Base-by-base conservation (phyloP, 192 early-diverging fungal species). In the Jimgerdemannia lactiflua region DNA sequence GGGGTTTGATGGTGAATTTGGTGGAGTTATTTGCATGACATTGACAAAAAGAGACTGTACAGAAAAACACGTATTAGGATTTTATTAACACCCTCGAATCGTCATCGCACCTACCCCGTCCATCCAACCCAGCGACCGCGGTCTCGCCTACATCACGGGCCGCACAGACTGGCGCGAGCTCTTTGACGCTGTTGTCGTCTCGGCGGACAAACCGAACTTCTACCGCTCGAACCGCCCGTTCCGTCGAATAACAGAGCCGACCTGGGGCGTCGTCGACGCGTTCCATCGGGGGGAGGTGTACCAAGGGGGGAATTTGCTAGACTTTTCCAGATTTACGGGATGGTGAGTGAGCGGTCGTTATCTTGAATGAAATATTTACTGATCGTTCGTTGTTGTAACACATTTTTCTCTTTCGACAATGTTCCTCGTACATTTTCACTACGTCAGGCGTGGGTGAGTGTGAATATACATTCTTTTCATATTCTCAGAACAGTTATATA, bases 111-210 rank as follows among this genome's bases (percentile, higher is more conserved):
- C 11, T 74, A 43, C n/a, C 14, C 54, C 71, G 8, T 59, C 42
- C 4, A 14, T 49, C 67, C 4, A n/a, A 6, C 42, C 39, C 42
- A 76, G 75, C 9, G 73, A 86, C 72, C 75, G 71, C 3, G 89
- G 88, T 3, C 77, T 91, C 70, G 74, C 71, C 19, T 82, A 87
- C 64, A 74, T 91, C 70, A 87, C 88, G 39, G 73, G 77, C 20
- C 82, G 82, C 10, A 42, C 67, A 0, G 74, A 85, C 9, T 91
- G 89, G 89, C 77, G 82, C 4, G 89, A 89, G 71, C 70, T 89
- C 42, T 91, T 91, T 81, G 89, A 91, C 69, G 84, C 84, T 78
- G 88, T 88, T 7, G 85, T 89, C 39, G 89, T 89, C 9, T 81
- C 83, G 18, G 83, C 89, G 0, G 79, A 86, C 39, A 91, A 91